These are phyloP conservation scores for Pythium folliculosum DNA, from an alignment of 352 stramenopile species.

Conservation along the genomic window DNA sequence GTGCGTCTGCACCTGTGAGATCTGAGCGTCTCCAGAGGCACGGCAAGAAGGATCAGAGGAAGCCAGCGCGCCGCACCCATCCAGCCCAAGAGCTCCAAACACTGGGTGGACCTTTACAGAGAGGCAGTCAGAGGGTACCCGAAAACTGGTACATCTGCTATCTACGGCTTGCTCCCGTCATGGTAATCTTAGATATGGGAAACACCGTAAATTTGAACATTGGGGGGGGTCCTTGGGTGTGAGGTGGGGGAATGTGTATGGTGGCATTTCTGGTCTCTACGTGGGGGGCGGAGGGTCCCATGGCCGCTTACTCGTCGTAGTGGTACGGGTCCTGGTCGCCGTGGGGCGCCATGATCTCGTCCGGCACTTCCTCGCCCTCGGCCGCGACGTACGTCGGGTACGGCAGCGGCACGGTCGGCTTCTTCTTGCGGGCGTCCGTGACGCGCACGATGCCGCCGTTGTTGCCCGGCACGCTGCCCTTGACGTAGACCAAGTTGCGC, in stretches of 20 bases:
- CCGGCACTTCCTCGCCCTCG: constrained; percentile 51
- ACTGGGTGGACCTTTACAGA: constrained; percentile 1
- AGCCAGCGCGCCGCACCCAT: no score
- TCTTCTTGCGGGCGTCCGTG: constrained; percentile 90
- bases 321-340: constrained; percentile 80
- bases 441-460: constrained; percentile 86
- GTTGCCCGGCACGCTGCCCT: constrained; percentile 91
- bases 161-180: neutral
- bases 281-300: neutral
- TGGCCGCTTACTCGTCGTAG: constrained; percentile 63
- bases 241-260: neutral
- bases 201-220: neutral
- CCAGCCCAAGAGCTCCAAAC: no score
- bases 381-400: constrained; percentile 79
- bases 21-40: no score
- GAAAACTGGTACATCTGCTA: neutral
- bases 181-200: neutral
- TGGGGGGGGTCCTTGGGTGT: no score
- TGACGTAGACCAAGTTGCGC: constrained; percentile 94
- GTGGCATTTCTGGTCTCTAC: neutral
- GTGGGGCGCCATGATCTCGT: constrained; percentile 77
- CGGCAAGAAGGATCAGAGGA: no score
- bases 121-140: constrained; percentile 8
- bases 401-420: constrained; percentile 50
- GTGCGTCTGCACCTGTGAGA: no score